A percentile compares a stretch with the other conserved stretches of the same genome.
Evolutionary conservation across 1,139 yeast species (phyloP).

Genomic region (Candida smagusa): DNA sequence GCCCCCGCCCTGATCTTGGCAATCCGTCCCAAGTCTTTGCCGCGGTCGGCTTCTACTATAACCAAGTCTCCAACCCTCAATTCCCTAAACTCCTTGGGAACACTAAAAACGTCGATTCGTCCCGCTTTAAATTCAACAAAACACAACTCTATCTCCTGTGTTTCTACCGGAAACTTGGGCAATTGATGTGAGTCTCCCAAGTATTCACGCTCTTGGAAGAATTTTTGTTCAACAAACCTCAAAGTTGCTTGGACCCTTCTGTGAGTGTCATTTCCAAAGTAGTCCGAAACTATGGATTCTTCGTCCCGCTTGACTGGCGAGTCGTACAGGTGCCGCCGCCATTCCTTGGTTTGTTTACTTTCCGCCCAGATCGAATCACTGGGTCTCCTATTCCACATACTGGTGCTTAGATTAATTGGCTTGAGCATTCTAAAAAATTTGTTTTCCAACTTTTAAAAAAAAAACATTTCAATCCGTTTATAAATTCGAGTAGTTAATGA

Average conservation of each 20-base stretch:
- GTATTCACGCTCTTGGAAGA: constrained; percentile 21
- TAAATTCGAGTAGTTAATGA: not conserved
- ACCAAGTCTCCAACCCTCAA: constrained; percentile 70
- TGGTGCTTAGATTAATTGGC: constrained; percentile 6
- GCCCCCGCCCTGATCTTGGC: constrained; percentile 62
- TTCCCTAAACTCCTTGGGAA: constrained; percentile 36
- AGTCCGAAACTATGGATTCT: constrained; percentile 17
- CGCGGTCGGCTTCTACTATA: constrained; percentile 96
- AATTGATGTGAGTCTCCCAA: constrained; percentile 34
- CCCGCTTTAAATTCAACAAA: constrained; percentile 86
- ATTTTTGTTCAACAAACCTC: constrained; percentile 13
- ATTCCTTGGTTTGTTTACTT: constrained; percentile 1
- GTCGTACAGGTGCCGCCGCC: constrained; percentile 9
- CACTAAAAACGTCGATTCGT: constrained; percentile 76
- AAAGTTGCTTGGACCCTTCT: constrained; percentile 35
- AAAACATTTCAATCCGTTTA: not conserved
- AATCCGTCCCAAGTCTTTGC: constrained; percentile 83
- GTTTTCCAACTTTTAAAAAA: not conserved
- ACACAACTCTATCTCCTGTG: constrained; percentile 40
- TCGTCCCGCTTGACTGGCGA: not conserved
- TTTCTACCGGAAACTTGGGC: constrained; percentile 42
- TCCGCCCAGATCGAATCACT: constrained; percentile 9
- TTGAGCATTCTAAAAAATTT: constrained; percentile 2
- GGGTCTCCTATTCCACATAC: constrained; percentile 8
- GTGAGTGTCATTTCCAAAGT: constrained; percentile 40